Percentiles rank a stretch among this genome's conserved stretches.
Evolutionary conservation across 2,329 filamentous ascomycete genomes (phyloP).

Genomic region (Claviceps monticola): DNA sequence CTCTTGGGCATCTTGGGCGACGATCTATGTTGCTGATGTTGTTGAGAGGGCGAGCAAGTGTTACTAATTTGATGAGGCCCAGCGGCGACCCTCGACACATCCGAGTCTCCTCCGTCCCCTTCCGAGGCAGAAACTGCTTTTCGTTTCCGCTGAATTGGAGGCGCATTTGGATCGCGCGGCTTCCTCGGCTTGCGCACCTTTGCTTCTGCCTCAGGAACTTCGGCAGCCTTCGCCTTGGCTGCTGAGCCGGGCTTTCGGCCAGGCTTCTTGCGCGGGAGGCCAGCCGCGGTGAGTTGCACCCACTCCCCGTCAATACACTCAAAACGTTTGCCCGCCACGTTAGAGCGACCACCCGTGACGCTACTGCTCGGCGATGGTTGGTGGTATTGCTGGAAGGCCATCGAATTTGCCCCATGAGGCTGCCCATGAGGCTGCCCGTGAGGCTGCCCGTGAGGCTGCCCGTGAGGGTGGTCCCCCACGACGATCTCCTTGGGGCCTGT

Average conservation of each 20-base stretch:
- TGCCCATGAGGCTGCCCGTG: slow-evolving; percentile 19
- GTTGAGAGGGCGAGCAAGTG: slow-evolving; percentile 10
- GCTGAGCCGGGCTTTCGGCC: slow-evolving; percentile 49
- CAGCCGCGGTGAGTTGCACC: slow-evolving; percentile 41
- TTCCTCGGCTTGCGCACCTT: slow-evolving; percentile 42
- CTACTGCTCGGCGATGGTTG: slow-evolving; percentile 14
- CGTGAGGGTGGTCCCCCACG: slow-evolving; percentile 24
- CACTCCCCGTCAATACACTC: slow-evolving; percentile 24
- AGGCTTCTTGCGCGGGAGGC: slow-evolving; percentile 47
- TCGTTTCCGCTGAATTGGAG: slow-evolving; percentile 39
- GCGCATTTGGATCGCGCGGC: slow-evolving; percentile 44
- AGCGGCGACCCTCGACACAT: slow-evolving; percentile 12
- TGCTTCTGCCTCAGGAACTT: slow-evolving; percentile 25
- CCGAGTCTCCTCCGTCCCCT: slow-evolving; percentile 19
- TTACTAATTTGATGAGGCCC: slow-evolving; percentile 11
- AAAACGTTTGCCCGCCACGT: slow-evolving; percentile 16
- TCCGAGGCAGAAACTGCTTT: slow-evolving; percentile 31
- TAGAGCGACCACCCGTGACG: slow-evolving; percentile 9
- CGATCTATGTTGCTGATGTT: slow-evolving; percentile 12
- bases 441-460: slow-evolving; percentile 28
- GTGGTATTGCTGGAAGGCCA: slow-evolving; percentile 15
- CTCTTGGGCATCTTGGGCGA: slow-evolving; percentile 36
- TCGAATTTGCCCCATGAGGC: slow-evolving; percentile 11
- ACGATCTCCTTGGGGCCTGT: slow-evolving; percentile 33
- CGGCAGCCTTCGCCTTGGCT: slow-evolving; percentile 28